phyloP scores from a whole-genome alignment of 2,329 filamentous ascomycete species.

The Acephala macrosclerotiorum region DNA sequence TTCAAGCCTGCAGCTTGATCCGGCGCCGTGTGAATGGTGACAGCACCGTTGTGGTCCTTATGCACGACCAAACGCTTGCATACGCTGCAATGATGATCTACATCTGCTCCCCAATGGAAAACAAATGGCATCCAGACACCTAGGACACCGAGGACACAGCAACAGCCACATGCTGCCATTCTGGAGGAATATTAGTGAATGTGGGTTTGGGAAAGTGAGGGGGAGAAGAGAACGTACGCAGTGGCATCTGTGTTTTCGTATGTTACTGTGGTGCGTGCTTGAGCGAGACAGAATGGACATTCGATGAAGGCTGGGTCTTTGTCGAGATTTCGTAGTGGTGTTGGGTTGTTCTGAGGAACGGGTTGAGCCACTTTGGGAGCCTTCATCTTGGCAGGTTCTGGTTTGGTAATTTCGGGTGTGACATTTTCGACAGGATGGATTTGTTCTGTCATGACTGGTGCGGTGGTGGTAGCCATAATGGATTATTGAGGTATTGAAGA shows the following conservation, averaged over 20 bases:
- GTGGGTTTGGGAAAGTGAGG: background rate
- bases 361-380: background rate
- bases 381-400: background rate
- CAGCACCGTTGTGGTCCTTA: background rate
- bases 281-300: constrained; percentile 3
- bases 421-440: background rate
- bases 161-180: background rate
- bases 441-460: background rate
- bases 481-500: background rate
- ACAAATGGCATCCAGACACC: constrained; percentile 7
- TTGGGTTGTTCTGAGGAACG: constrained; percentile 3
- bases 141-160: constrained; percentile 1
- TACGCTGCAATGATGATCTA: background rate
- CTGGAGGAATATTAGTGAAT: background rate
- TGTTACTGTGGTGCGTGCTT: constrained; percentile 3
- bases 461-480: background rate
- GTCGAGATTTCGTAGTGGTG: background rate
- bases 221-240: background rate
- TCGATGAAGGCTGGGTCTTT: background rate
- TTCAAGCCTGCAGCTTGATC: background rate
- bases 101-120: constrained; percentile 4
- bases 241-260: constrained; percentile 3
- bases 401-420: background rate
- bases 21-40: background rate
- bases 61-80: constrained; percentile 6